phyloP scores from a whole-genome alignment of 495 filamentous ascomycete genomes.

The Tuber melanosporum region DNA sequence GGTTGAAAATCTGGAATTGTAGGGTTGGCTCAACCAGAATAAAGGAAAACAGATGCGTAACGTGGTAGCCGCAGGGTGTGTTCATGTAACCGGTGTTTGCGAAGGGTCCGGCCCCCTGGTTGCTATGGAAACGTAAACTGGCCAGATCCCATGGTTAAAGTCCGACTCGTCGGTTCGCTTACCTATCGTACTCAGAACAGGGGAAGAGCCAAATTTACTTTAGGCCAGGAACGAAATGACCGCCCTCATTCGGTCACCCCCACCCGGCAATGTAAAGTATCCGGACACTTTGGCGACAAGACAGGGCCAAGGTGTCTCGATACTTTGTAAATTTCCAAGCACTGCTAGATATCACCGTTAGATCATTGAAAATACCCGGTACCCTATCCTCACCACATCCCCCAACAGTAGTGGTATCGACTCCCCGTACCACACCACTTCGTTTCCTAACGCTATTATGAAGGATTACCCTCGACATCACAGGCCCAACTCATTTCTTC shows the following conservation, averaged over 20 bases:
- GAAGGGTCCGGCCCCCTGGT: not conserved
- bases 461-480: not conserved
- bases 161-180: not conserved
- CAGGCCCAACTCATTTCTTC: not conserved
- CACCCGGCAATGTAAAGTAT: not conserved
- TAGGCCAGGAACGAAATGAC: not conserved
- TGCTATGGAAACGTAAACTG: not conserved
- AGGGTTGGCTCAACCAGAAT: not conserved
- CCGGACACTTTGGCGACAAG: no score
- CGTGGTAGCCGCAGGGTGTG: not conserved
- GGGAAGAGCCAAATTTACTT: not conserved
- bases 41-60: not conserved
- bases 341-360: no score
- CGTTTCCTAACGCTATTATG: not conserved
- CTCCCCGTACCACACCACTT: not conserved
- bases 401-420: not conserved
- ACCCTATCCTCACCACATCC: not conserved
- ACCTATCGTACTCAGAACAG: not conserved
- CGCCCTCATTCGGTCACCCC: not conserved
- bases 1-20: not conserved
- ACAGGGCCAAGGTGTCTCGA: no score
- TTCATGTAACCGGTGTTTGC: not conserved
- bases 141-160: not conserved
- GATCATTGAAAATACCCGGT: not conserved
- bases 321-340: no score